Conservation (phyloP, 2,329 filamentous ascomycete species). For the Fusarium temperatum region DNA sequence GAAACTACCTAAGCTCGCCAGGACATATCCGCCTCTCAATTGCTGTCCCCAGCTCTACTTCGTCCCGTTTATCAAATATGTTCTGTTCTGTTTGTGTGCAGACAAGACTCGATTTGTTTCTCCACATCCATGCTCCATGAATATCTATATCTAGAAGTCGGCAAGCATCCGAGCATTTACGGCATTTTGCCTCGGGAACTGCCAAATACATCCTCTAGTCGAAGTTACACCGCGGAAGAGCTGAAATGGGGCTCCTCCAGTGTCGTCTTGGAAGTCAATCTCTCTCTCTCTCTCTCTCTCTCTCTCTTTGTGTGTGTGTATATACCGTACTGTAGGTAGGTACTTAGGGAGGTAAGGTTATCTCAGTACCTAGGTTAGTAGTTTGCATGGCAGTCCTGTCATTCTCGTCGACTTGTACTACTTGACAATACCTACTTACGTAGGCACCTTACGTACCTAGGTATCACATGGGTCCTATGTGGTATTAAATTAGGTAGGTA, state of each 20-base stretch:
- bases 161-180: slow-evolving; percentile 19
- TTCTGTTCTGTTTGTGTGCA: slow-evolving; percentile 12
- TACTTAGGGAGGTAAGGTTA: neutral
- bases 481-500: neutral
- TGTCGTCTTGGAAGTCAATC: neutral
- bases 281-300: neutral
- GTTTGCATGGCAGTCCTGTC: neutral
- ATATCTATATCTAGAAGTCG: slow-evolving; percentile 11
- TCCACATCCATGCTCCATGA: slow-evolving; percentile 10
- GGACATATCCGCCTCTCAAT: neutral
- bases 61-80: neutral
- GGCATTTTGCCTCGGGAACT: slow-evolving; percentile 1
- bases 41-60: neutral
- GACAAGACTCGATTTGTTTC: neutral
- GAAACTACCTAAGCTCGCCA: neutral
- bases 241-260: neutral
- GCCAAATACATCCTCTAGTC: neutral
- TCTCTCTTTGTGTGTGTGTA: no score
- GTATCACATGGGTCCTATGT: neutral
- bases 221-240: neutral
- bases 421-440: neutral
- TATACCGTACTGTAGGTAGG: no score
- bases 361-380: neutral
- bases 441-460: neutral
- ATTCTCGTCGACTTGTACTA: neutral